These are phyloP conservation scores for Fragosphaeria purpurea DNA, from an alignment of 2,329 filamentous ascomycete species.

Conservation along the genomic window DNA sequence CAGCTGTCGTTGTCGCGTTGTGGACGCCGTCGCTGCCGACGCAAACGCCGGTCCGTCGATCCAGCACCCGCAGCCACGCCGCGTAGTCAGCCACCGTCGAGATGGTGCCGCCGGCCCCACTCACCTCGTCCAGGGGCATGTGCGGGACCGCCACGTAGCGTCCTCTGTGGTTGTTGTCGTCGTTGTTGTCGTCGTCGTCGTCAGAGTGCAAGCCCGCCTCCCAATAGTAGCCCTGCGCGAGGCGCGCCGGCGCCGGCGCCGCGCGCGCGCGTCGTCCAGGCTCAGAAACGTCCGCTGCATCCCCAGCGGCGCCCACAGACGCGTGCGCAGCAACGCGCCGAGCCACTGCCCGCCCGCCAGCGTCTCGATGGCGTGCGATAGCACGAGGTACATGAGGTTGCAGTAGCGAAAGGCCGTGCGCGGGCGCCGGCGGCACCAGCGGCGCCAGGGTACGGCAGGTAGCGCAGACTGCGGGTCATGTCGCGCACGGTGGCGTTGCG, in stretches of 20 bases:
- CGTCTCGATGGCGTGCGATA: conserved; percentile 34
- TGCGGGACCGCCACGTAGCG: conserved; percentile 18
- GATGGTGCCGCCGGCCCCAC: conserved; percentile 32
- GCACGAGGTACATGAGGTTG: conserved; percentile 42
- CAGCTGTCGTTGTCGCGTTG: conserved; percentile 2
- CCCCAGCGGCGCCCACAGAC: conserved; percentile 32
- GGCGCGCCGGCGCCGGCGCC: conserved; percentile 15
- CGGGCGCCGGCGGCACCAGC: conserved; percentile 26
- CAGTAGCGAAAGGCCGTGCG: conserved; percentile 37
- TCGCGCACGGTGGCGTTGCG: conserved; percentile 24
- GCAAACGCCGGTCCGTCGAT: conserved; percentile 21
- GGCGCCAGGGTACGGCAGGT: conserved; percentile 25
- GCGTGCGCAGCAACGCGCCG: conserved; percentile 26
- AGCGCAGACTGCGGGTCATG: conserved; percentile 28
- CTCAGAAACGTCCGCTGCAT: conserved; percentile 32
- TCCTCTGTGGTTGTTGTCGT: conserved; percentile 17
- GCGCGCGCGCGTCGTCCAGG: conserved; percentile 20
- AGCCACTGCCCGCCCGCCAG: conserved; percentile 25
- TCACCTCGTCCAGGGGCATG: conserved; percentile 20
- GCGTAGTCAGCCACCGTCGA: conserved; percentile 40
- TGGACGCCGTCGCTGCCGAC: neutral
- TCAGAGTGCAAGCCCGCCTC: too few species aligned
- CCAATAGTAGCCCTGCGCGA: conserved; percentile 34
- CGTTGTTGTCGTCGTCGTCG: too few species aligned
- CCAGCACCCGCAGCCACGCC: conserved; percentile 40